Percentiles rank a stretch among this genome's conserved stretches.
Conservation (phyloP, 495 filamentous ascomycete genomes). For the Penicillium canariense region DNA sequence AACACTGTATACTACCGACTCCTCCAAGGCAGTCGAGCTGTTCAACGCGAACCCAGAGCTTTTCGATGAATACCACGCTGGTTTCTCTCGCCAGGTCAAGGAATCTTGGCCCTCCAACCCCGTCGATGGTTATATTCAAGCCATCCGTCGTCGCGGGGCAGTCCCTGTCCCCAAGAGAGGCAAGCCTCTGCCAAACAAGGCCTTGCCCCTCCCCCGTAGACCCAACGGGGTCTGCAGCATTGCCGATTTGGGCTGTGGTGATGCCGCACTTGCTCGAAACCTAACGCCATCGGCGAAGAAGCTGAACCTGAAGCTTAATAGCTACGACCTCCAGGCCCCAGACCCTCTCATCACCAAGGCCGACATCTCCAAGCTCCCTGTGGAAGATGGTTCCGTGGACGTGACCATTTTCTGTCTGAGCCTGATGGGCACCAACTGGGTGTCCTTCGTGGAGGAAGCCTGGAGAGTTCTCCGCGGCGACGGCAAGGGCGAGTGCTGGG, state of each 20-base stretch:
- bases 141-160: slow-evolving; percentile 59
- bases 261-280: slow-evolving; percentile 63
- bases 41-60: slow-evolving; percentile 82
- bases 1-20: slow-evolving; percentile 90
- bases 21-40: slow-evolving; percentile 68
- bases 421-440: slow-evolving; percentile 98
- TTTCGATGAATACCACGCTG: slow-evolving; percentile 91
- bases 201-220: slow-evolving; percentile 46
- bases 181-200: slow-evolving; percentile 31
- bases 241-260: slow-evolving; percentile 81
- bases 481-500: slow-evolving; percentile 93
- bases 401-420: slow-evolving; percentile 91
- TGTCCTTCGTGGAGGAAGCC: slow-evolving; percentile 93
- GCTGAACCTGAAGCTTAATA: slow-evolving; percentile 63
- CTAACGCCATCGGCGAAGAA: slow-evolving; percentile 56
- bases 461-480: slow-evolving; percentile 71
- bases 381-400: slow-evolving; percentile 70
- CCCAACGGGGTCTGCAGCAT: slow-evolving; percentile 66
- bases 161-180: slow-evolving; percentile 36
- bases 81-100: slow-evolving; percentile 87
- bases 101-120: slow-evolving; percentile 95
- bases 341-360: slow-evolving; percentile 74
- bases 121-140: slow-evolving; percentile 73
- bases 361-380: slow-evolving; percentile 80
- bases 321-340: slow-evolving; percentile 65